Evolutionary conservation across 2,329 filamentous ascomycete genomes (phyloP), one percentile per base, ranked within the genome.

Genomic region (Penicillium sp.): DNA sequence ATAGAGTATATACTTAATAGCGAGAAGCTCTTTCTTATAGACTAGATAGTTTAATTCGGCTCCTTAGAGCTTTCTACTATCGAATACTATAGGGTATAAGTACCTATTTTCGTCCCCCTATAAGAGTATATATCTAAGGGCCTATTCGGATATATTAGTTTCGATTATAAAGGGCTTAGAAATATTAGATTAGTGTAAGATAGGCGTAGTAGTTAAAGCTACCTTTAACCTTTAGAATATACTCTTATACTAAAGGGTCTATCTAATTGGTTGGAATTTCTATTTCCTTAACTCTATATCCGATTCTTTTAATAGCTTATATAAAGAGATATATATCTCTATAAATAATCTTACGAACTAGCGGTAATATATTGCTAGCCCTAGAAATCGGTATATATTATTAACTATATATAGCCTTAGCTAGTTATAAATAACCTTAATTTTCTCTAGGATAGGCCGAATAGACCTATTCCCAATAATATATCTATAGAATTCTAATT

Each of bases 1-100:
- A 29, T 59, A 38, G 20, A 22, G 9, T 5, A 9, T 5, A 5
- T 59, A 11, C 4, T 64, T 39, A 23, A 64, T 55, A 10, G 49
- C 49, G 15, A 63, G 28, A 10, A 62, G 39, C 32, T 63, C 48
- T 23, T 59, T 56, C 34, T 64, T 41, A 37, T 62, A 44, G 9
- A 57, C 58, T 11, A 55, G 30, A 37, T 62, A 61, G 30, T 55
- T 51, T 10, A 14, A 44, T 40, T 62, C 40, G 2, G 39, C 26
- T 6, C 25, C 13, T 2, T 14, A 33, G 7, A 54, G 39, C 32
- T 52, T 60, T 18, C 48, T 47, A 2, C 42, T 59, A 16, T 45
- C 60, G 38, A 43, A 60, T 9, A 39, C 38, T 28, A 53, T 32
- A 25, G 47, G 51, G 30, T 50, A 48, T 33, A 36, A 15, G 27